Evolutionary conservation across 2,329 filamentous ascomycete species (phyloP), one percentile per base, ranked within the genome.

Genomic region (Chaetothyriales sp.): DNA sequence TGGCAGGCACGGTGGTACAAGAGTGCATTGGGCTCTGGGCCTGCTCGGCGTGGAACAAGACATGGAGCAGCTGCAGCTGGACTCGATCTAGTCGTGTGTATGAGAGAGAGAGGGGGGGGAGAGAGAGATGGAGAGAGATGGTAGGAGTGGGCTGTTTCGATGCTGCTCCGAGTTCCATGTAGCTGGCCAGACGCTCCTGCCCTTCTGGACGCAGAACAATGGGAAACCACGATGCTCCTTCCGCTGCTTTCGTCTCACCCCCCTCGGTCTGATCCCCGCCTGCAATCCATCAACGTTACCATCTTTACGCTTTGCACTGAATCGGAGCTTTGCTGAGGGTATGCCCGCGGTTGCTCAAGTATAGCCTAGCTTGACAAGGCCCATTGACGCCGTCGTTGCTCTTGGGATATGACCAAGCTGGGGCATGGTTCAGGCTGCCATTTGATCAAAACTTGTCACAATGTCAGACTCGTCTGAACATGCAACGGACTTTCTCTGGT

Each of bases 41-140:
- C 62, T 95, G 51, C 67, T 94, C 54, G 80, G 79, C 2, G 75
- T 86, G n/a, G 84, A 93, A 61, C 78, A 83, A 51, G 86, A 93
- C 64, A 72, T 92, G 56, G 73, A 79, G 55, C 73, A 70, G 59
- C 65, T 86, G 59, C 77, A 78, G 51, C 61, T 85, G 43, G 72
- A 49, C 20, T 49, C 50, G 10, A 28, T 43, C 6, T 53, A 50
- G 48, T 32, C 26, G 15, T 15, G 32, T 15, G 15, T 15, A n/a
- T n/a, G n/a, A n/a, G n/a, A n/a, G n/a, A n/a, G n/a, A n/a, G n/a
- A n/a, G n/a, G n/a, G n/a, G n/a, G n/a, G n/a, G n/a, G n/a, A n/a
- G n/a, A n/a, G n/a, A n/a, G n/a, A n/a, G n/a, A n/a, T n/a, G n/a
- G n/a, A n/a, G n/a, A n/a, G n/a, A n/a, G n/a, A n/a, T n/a, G n/a